These are phyloP conservation scores for Podaxis sp. DNA, from an alignment of 768 basidiomycete species.

Conservation along the genomic window DNA sequence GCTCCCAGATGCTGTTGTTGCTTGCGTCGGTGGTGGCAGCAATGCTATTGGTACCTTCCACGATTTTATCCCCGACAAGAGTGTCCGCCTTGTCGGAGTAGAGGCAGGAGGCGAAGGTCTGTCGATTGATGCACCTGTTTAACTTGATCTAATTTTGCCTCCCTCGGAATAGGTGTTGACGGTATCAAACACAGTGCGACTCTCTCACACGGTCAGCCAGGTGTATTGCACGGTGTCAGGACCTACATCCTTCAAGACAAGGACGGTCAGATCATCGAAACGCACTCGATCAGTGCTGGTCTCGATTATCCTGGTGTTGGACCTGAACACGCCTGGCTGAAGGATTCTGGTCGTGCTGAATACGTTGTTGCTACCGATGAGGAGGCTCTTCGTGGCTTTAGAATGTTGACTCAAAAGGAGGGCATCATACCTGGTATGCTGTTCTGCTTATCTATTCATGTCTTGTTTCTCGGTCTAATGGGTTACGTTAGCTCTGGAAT, in stretches of 20 bases:
- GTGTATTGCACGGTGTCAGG: conserved; percentile 93
- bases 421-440: conserved; percentile 91
- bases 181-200: conserved; percentile 91
- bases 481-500: conserved; percentile 70
- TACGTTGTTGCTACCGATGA: conserved; percentile 94
- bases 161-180: conserved; percentile 55
- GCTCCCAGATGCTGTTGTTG: conserved; percentile 90
- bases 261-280: conserved; percentile 93
- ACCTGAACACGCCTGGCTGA: conserved; percentile 97
- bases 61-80: conserved; percentile 89
- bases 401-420: conserved; percentile 86
- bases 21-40: conserved; percentile 96
- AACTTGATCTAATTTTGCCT: neutral
- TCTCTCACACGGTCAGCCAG: conserved; percentile 84
- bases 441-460: neutral
- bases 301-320: conserved; percentile 97
- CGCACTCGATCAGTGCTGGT: conserved; percentile 95
- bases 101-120: conserved; percentile 96
- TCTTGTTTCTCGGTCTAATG: conserved; percentile 3
- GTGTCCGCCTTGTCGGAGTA: conserved; percentile 85
- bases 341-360: conserved; percentile 90
- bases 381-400: conserved; percentile 88
- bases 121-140: conserved; percentile 11
- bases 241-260: conserved; percentile 91
- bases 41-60: conserved; percentile 99